A percentile compares a stretch with the other conserved stretches of the same genome.
phyloP scores from a whole-genome alignment of 176 grass and related monocot genomes.

The Paspalum vaginatum region DNA sequence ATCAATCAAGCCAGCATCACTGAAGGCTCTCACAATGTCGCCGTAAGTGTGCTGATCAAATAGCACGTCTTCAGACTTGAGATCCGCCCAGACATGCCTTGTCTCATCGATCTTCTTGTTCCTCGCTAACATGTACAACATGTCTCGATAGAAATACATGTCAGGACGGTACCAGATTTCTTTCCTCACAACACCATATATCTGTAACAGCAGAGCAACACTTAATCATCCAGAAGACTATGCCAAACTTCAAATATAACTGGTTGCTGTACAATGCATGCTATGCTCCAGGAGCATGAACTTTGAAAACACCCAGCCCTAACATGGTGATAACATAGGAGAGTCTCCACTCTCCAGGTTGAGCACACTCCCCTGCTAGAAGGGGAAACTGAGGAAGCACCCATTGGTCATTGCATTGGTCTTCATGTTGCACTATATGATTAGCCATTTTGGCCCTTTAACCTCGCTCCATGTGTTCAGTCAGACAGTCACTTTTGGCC shows the following conservation, averaged over 20 bases:
- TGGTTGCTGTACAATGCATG: slow-evolving; percentile 11
- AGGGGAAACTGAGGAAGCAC: not conserved
- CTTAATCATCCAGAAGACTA: not conserved
- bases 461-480: not conserved
- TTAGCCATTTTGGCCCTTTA: not conserved
- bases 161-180: slow-evolving; percentile 94
- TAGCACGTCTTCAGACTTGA: slow-evolving; percentile 73
- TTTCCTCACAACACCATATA: slow-evolving; percentile 73
- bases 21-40: slow-evolving; percentile 71
- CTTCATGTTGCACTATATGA: not conserved
- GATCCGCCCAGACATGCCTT: slow-evolving; percentile 58
- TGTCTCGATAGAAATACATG: slow-evolving; percentile 91
- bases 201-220: slow-evolving; percentile 50
- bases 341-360: not conserved
- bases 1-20: slow-evolving; percentile 61
- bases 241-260: slow-evolving; percentile 1
- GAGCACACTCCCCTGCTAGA: not conserved
- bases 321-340: not conserved
- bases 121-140: slow-evolving; percentile 80
- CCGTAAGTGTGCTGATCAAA: slow-evolving; percentile 89
- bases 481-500: not conserved
- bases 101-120: slow-evolving; percentile 57
- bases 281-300: not conserved
- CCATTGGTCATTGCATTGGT: not conserved
- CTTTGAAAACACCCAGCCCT: slow-evolving; percentile 8